A percentile compares a stretch with the other conserved stretches of the same genome.
phyloP scores from a whole-genome alignment of 2,329 filamentous ascomycete genomes.

The Capronia epimyces region DNA sequence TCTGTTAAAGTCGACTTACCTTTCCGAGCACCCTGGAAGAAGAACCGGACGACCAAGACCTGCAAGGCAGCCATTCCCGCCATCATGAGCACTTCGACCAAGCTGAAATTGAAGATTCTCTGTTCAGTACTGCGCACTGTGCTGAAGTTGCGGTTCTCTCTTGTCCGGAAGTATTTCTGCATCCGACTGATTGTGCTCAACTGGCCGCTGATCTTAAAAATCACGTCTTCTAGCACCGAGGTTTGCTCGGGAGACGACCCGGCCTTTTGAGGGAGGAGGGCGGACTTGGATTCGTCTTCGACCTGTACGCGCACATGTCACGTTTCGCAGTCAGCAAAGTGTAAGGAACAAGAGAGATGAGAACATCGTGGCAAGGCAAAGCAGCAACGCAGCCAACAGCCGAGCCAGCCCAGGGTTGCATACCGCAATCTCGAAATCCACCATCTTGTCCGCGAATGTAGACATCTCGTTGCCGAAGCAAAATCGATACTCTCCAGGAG shows the following conservation, averaged over 20 bases:
- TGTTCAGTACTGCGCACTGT: conserved; percentile 94
- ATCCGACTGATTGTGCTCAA: conserved; percentile 91
- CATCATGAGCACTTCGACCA: conserved; percentile 88
- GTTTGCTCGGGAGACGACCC: conserved; percentile 86
- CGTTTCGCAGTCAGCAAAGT: conserved; percentile 6
- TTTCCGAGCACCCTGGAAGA: conserved; percentile 84
- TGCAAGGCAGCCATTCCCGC: conserved; percentile 92
- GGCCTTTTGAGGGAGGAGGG: conserved; percentile 79
- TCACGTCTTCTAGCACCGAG: conserved; percentile 79
- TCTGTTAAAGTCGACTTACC: conserved; percentile 35
- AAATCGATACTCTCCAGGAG: conserved; percentile 84
- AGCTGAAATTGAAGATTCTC: conserved; percentile 93
- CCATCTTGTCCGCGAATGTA: conserved; percentile 93
- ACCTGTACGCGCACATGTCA: conserved; percentile 55
- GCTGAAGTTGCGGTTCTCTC: conserved; percentile 98
- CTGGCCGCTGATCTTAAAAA: conserved; percentile 89
- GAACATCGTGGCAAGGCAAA: conserved; percentile 16
- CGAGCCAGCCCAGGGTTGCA: conserved; percentile 31
- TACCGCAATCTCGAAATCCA: conserved; percentile 96
- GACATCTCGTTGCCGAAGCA: conserved; percentile 99
- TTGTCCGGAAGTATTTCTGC: conserved; percentile 98
- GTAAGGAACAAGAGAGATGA: neutral
- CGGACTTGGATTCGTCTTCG: conserved; percentile 71
- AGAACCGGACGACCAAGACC: conserved; percentile 96
- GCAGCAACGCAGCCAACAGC: too few species aligned